Base-by-base conservation (phyloP, 108 stramenopile species). In the Nitzschia palea region DNA sequence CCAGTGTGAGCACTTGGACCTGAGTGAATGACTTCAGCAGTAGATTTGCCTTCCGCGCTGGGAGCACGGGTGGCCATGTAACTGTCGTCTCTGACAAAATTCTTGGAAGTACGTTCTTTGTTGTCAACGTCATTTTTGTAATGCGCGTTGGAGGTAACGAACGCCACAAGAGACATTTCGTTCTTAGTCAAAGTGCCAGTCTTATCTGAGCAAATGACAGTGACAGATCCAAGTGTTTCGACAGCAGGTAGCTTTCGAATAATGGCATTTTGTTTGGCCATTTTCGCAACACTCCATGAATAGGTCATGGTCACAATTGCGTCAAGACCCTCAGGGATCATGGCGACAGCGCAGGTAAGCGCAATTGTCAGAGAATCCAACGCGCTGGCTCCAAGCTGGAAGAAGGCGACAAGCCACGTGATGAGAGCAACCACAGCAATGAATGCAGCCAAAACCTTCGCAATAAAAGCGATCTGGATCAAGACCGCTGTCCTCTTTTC, bases 201-300 rank as follows among this genome's bases (percentile, higher is more conserved):
- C 89, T 99, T 99, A 87, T 99, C 98, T 34, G 93, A 92, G 92
- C 96, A 96, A 60, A 98, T 95, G 29, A 87, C 86, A n/a, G 93
- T 92, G 15, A 94, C 95, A 56, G 83, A 84, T 71, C 98, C 98
- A 67, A 99, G 92, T 17, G 97, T 97, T 77, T 99, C 97, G 55
- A 97, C 96, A 3, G 98, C 89, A 22, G 97, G 93, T 48, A 95
- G 90, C 44, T 87, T 81, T 69, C 96, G 93, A 37, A 93, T 83
- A 55, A 96, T 88, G 61, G 96, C 95, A 66, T 97, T 96, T 26
- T 81, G 71, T 31, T 70, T 78, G 55, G 91, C 87, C 93, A 94
- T 95, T 47, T 86, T 89, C 53, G 73, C 80, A 33, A 94, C 94
- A 59, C 92, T 90, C 81, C 88, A 91, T 4, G 98, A 93, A 55